Percentiles rank a stretch among this genome's conserved stretches.
Conservation (phyloP, 2,329 filamentous ascomycete species). For the Dactylellina drechsleri region DNA sequence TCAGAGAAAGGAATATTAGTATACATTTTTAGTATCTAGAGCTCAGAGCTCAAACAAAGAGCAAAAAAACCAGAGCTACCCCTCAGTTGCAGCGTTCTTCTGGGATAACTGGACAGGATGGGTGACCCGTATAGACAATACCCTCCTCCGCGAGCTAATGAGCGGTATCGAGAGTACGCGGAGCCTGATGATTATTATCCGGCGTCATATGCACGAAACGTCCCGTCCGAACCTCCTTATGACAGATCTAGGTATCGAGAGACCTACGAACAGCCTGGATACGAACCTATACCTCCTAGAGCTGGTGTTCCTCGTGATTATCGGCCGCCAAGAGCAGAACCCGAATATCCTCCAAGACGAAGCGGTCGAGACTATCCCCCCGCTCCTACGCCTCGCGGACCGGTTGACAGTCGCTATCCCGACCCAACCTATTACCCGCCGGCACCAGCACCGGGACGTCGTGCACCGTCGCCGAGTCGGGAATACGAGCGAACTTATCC, state of each 20-base stretch:
- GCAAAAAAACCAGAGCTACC: constrained; percentile 1
- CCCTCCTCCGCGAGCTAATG: constrained; percentile 9
- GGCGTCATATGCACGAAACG: constrained; percentile 6
- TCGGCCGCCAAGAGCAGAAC: constrained; percentile 23
- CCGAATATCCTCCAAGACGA: constrained; percentile 26
- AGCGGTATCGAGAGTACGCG: constrained; percentile 20
- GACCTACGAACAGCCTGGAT: constrained; percentile 15
- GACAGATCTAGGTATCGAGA: constrained; percentile 15
- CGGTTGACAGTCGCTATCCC: constrained; percentile 35
- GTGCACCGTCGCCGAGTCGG: constrained; percentile 23
- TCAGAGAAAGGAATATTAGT: neutral
- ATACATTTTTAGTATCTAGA: constrained; percentile 9
- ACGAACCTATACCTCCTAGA: constrained; percentile 31
- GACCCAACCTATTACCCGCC: constrained; percentile 39
- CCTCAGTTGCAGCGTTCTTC: neutral
- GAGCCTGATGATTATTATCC: constrained; percentile 25
- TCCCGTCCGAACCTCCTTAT: constrained; percentile 19
- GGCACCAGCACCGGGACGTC: constrained; percentile 24
- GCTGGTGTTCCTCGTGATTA: constrained; percentile 42
- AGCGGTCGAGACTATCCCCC: constrained; percentile 18
- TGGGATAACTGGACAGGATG: constrained; percentile 27
- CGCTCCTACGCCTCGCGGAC: constrained; percentile 26
- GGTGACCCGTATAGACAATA: constrained; percentile 37
- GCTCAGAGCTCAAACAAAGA: neutral
- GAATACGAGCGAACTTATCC: constrained; percentile 31